Base-by-base conservation (phyloP, 2,329 filamentous ascomycete species). In the Penicillium sumatraense region DNA sequence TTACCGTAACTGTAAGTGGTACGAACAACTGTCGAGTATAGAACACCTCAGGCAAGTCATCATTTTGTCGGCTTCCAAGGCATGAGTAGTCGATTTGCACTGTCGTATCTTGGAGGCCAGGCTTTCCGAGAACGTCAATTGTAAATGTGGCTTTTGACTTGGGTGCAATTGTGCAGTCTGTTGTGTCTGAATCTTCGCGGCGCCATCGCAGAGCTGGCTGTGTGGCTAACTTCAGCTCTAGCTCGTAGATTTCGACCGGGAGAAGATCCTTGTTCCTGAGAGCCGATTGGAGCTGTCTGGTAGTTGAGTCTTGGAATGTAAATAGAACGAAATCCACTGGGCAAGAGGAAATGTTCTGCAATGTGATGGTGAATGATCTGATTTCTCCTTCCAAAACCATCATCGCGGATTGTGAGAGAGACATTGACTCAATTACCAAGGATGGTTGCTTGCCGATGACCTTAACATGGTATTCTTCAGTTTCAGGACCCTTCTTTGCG, bases 371-470 rank as follows among this genome's bases (percentile, higher is more conserved):
- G 68, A 98, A 96, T 0, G 80, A 79, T 63, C 87, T 88, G 20
- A 83, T 84, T 73, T 99, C 93, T 40, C 95, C 95, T 75, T 98
- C 93, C 5, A 99, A 80, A 10, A 99, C 83, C 92, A 96, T 97
- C 31, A 96, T 79, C 9, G 91, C 90, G 20, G 89, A 90, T 67
- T 97, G 93, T 0, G 89, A 85, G 1, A 97, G 81, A 11, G 89
- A 91, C 3, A 88, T 89, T 7, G 87, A 87, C 67, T 90, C 88
- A 18, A 97, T 82, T 3, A 87, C 78, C 3, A 98, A 78, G 3
- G 90, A 76, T 5, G 95, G 95, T 70, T 97, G 91, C 41, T 86
- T 80, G 2, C 86, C 82, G 54, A 97, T 92, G 21, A 96, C 90
- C 49, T 85, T 91, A 38, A 96, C 81, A 21, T 81, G 80, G 45